Conservation (phyloP, 169 alveolate genomes). For the Plasmodium gaboni region DNA sequence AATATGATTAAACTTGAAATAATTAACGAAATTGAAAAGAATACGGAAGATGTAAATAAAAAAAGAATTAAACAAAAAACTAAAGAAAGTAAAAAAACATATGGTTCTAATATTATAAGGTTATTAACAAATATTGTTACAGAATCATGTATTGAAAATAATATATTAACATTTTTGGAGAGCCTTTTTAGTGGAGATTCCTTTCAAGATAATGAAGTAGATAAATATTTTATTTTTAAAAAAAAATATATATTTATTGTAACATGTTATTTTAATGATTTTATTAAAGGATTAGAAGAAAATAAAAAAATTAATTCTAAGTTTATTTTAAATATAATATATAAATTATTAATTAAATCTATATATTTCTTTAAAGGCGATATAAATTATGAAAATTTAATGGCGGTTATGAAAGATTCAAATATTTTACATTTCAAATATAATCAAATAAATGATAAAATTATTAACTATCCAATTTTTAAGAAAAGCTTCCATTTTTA, state of each 20-base stretch:
- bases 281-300: slow-evolving; percentile 68
- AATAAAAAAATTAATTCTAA: slow-evolving; percentile 29
- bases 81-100: slow-evolving; percentile 68
- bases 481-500: slow-evolving; percentile 43
- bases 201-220: slow-evolving; percentile 63
- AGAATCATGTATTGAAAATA: slow-evolving; percentile 54
- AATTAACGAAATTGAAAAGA: slow-evolving; percentile 61
- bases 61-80: slow-evolving; percentile 68
- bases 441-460: slow-evolving; percentile 13
- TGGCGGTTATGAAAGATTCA: slow-evolving; percentile 47
- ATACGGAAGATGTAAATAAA: slow-evolving; percentile 72
- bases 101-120: slow-evolving; percentile 71
- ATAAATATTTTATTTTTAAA: slow-evolving; percentile 64
- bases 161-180: slow-evolving; percentile 69
- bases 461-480: slow-evolving; percentile 15
- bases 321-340: slow-evolving; percentile 60
- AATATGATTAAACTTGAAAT: slow-evolving; percentile 73
- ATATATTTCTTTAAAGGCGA: slow-evolving; percentile 74
- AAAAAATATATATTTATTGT: slow-evolving; percentile 56
- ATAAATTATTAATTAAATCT: slow-evolving; percentile 60
- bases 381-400: slow-evolving; percentile 38
- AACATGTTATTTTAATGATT: slow-evolving; percentile 34
- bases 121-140: slow-evolving; percentile 49
- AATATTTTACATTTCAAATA: slow-evolving; percentile 25
- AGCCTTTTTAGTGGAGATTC: slow-evolving; percentile 71